Evolutionary conservation across 768 basidiomycete species (phyloP).

Genomic region (Strobilomyces confusus): DNA sequence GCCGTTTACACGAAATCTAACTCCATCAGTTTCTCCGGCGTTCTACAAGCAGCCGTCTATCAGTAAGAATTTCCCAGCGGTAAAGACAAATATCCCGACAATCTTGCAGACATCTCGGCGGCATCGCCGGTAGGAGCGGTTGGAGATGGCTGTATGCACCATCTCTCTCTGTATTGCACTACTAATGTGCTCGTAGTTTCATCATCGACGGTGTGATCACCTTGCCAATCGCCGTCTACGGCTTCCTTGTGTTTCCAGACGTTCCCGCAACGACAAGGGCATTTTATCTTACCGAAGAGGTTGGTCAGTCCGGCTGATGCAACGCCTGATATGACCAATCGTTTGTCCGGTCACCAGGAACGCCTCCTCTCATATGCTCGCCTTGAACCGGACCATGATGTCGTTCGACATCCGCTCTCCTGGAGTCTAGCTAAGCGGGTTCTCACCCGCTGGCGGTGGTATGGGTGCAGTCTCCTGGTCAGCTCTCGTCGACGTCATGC

Average conservation of each 20-base stretch:
- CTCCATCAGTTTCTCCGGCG: conserved; percentile 51
- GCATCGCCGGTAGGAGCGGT: conserved; percentile 49
- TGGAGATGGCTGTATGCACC: conserved; percentile 59
- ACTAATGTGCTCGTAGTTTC: conserved; percentile 37
- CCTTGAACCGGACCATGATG: conserved; percentile 38
- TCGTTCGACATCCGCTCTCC: conserved; percentile 40
- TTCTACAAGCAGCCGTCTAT: conserved; percentile 63
- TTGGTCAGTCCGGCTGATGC: conserved; percentile 20
- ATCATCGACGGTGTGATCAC: conserved; percentile 71
- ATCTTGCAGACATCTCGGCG: conserved; percentile 44
- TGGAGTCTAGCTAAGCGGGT: conserved; percentile 46
- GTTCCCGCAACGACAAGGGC: conserved; percentile 60
- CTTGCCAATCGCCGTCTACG: conserved; percentile 66
- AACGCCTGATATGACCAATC: neutral
- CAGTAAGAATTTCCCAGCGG: conserved; percentile 34
- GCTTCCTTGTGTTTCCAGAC: conserved; percentile 71
- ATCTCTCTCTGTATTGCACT: neutral
- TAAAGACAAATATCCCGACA: neutral
- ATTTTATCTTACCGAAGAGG: conserved; percentile 60
- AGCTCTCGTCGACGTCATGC: conserved; percentile 10
- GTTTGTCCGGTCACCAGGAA: conserved; percentile 38
- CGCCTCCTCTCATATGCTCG: conserved; percentile 50
- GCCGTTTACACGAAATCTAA: neutral
- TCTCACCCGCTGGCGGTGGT: conserved; percentile 62
- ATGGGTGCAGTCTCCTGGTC: conserved; percentile 62